Evolutionary conservation across 176 grass and related monocot species (phyloP).

Genomic region (Stipa capillata): DNA sequence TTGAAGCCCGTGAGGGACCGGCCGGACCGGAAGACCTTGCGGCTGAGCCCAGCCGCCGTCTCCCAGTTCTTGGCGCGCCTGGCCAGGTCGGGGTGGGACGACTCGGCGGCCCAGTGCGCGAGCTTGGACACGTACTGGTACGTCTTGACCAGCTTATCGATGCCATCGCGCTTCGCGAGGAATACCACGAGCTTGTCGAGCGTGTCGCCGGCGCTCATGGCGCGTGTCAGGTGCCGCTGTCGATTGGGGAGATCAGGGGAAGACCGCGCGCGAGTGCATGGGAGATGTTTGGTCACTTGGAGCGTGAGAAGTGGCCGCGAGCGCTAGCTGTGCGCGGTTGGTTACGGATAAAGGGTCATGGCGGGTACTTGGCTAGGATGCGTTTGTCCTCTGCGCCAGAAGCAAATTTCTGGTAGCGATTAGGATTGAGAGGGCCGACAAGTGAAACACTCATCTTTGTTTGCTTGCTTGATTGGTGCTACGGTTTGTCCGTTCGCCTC

Average conservation of each 20-base stretch:
- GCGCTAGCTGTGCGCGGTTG: neutral
- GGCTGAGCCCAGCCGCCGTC: conserved; percentile 79
- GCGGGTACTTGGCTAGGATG: conserved; percentile 24
- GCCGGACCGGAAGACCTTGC: conserved; percentile 85
- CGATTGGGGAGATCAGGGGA: neutral
- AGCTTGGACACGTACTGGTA: conserved; percentile 99
- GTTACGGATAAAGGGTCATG: conserved; percentile 24
- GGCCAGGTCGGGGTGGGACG: conserved; percentile 42
- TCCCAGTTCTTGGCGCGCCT: conserved; percentile 89
- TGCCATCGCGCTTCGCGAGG: conserved; percentile 93
- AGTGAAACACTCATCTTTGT: neutral
- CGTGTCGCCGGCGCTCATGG: conserved; percentile 68
- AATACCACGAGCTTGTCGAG: conserved; percentile 97
- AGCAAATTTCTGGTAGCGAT: neutral
- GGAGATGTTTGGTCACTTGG: neutral
- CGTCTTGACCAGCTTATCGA: conserved; percentile 99
- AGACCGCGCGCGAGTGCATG: neutral
- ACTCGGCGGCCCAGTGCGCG: conserved; percentile 56
- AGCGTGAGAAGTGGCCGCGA: neutral
- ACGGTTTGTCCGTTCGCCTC: neutral
- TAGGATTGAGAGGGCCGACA: conserved; percentile 1
- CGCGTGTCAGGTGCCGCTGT: neutral
- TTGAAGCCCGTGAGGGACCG: conserved; percentile 82
- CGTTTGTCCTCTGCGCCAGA: conserved; percentile 18
- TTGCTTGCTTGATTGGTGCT: neutral